Conservation (phyloP, 306 rosid species). For the Vicia sativa region DNA sequence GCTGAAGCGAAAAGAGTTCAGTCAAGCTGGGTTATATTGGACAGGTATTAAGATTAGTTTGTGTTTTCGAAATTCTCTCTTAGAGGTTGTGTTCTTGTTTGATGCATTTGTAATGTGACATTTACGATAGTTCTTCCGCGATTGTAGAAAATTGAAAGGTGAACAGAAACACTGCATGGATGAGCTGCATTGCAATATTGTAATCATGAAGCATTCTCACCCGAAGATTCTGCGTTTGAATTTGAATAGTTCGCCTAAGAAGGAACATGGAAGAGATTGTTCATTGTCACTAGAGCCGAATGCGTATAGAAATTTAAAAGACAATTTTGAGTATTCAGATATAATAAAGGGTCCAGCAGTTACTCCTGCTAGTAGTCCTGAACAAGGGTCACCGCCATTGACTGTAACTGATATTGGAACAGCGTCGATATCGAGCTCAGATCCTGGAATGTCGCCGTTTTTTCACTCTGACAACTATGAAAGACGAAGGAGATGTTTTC, state of each 20-base stretch:
- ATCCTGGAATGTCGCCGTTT: slow-evolving; percentile 68
- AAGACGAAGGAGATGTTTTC: slow-evolving; percentile 49
- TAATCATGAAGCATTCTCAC: slow-evolving; percentile 63
- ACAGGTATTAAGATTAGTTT: slow-evolving; percentile 60
- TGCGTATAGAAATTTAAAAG: slow-evolving; percentile 44
- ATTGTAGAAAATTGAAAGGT: slow-evolving; percentile 64
- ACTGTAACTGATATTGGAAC: slow-evolving; percentile 86
- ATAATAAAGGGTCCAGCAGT: slow-evolving; percentile 62
- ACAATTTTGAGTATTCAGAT: slow-evolving; percentile 46
- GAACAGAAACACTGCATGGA: slow-evolving; percentile 84
- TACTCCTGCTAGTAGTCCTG: slow-evolving; percentile 84
- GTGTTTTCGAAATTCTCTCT: slow-evolving; percentile 33
- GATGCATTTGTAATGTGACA: slow-evolving; percentile 21
- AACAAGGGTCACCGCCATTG: slow-evolving; percentile 73
- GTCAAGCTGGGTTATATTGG: slow-evolving; percentile 95
- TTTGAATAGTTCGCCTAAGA: slow-evolving; percentile 55
- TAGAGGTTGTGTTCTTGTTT: slow-evolving; percentile 28
- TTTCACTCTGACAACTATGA: slow-evolving; percentile 52
- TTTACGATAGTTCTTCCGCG: slow-evolving; percentile 11
- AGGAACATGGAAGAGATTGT: slow-evolving; percentile 43
- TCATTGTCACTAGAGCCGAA: slow-evolving; percentile 42
- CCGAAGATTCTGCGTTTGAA: slow-evolving; percentile 82
- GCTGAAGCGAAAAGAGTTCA: slow-evolving; percentile 83
- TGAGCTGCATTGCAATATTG: slow-evolving; percentile 89
- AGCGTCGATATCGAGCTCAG: slow-evolving; percentile 90